Evolutionary conservation across 2,329 filamentous ascomycete species (phyloP), one percentile per base, ranked within the genome.

Genomic region (Macrophomina tecta): DNA sequence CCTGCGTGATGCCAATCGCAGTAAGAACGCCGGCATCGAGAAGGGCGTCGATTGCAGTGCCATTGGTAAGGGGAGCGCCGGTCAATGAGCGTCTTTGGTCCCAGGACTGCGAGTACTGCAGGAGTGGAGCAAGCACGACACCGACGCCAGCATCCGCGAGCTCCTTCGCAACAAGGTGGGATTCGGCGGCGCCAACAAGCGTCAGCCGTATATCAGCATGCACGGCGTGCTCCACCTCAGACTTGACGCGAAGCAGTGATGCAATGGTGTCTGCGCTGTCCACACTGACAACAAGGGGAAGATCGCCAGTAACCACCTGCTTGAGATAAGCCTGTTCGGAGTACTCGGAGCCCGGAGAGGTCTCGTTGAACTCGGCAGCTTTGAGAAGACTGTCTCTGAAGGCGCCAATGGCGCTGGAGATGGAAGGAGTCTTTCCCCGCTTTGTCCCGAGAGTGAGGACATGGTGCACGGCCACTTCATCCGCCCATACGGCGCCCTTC

Each of bases 211-310:
- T 79, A 7, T 69, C 71, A 0, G 74, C 67, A 1, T 71, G 51
- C 14, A 80, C 75, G 0, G 76, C 78, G 0, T 73, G 69, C 60
- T 90, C 87, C 8, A 90, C 79, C 2, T 83, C 81, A 4, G 76
- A 72, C 76, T 91, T 91, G 69, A 90, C 77, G 30, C 80, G 79
- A n/a, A 91, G 79, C 1, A 87, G 75, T 0, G 86, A 78, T 2
- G 87, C 85, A 68, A 90, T 90, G 23, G 82, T 82, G 71, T 91
- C 89, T 6, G 88, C 89, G 68, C 85, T 88, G 72, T 90, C 85
- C 11, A 85, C 85, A 0, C 83, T 87, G 11, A 91, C 73, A 4
- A 84, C 86, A 0, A 91, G 81, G 0, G 87, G 82, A 1, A 85
- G 72, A 2, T 83, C 76, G 28, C 86, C 88, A 2, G 78, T 73